Percentiles rank a stretch among this genome's conserved stretches.
Conservation (phyloP, 164 flowering plant genomes). For the Aristolochia californica region DNA sequence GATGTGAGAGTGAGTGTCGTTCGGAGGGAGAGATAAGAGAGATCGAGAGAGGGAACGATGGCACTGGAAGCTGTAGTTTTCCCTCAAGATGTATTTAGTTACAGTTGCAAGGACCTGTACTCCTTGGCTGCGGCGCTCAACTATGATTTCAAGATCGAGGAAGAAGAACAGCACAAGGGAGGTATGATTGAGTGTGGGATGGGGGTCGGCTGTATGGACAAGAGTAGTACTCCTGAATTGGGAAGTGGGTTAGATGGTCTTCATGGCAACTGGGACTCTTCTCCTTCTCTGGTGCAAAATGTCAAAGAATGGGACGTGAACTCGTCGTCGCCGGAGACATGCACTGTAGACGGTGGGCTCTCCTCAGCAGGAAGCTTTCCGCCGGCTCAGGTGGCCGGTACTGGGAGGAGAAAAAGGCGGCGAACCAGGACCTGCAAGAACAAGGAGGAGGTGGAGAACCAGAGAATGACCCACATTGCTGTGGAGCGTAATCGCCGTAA, state of each 20-base stretch:
- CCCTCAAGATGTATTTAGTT: slow-evolving; percentile 35
- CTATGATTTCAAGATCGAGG: slow-evolving; percentile 17
- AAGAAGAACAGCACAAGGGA: slow-evolving; percentile 9
- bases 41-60: slow-evolving; percentile 25
- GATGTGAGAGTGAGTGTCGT: not conserved
- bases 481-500: slow-evolving; percentile 50
- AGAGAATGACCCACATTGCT: slow-evolving; percentile 59
- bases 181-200: slow-evolving; percentile 1
- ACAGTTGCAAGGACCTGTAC: slow-evolving; percentile 29
- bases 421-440: slow-evolving; percentile 31
- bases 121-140: slow-evolving; percentile 14
- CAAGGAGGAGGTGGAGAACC: slow-evolving; percentile 48
- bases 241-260: slow-evolving; percentile 13
- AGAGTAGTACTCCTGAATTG: not conserved
- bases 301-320: slow-evolving; percentile 27
- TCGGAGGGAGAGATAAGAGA: slow-evolving; percentile 2
- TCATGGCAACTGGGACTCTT: slow-evolving; percentile 18
- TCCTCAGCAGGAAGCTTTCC: not conserved
- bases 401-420: slow-evolving; percentile 26
- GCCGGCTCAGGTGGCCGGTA: slow-evolving; percentile 1
- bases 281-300: slow-evolving; percentile 21
- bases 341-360: not conserved
- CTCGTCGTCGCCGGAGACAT: slow-evolving; percentile 19
- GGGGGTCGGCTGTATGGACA: slow-evolving; percentile 5
- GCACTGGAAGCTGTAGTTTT: slow-evolving; percentile 59